phyloP scores from a whole-genome alignment of 768 basidiomycete species.

The Lentinula sp. region DNA sequence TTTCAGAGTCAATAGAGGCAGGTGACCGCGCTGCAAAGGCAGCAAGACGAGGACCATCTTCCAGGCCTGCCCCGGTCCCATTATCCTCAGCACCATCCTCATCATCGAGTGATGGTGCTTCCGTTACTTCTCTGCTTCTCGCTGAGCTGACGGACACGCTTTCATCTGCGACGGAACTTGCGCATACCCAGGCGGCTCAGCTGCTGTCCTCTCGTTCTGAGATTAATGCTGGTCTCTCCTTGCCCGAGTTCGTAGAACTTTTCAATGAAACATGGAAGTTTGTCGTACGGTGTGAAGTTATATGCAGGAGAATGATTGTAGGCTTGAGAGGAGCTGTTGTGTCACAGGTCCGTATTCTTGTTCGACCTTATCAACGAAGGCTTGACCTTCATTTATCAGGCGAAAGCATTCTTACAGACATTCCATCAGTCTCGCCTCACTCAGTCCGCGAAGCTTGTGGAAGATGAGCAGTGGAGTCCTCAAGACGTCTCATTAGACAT shows the following conservation, averaged over 20 bases:
- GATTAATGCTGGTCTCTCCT: constrained; percentile 65
- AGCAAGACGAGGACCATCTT: background rate
- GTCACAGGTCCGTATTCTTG: constrained; percentile 51
- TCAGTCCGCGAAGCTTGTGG: constrained; percentile 81
- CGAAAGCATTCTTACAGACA: constrained; percentile 77
- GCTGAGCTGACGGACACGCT: constrained; percentile 75
- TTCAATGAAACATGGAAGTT: constrained; percentile 89
- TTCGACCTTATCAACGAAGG: background rate
- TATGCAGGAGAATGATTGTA: constrained; percentile 89
- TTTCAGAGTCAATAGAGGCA: constrained; percentile 44
- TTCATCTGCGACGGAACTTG: constrained; percentile 75
- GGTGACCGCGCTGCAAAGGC: constrained; percentile 5
- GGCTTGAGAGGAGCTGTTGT: constrained; percentile 83
- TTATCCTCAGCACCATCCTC: background rate
- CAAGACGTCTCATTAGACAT: constrained; percentile 60
- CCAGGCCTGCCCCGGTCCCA: background rate
- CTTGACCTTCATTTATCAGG: constrained; percentile 33
- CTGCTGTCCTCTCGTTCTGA: constrained; percentile 74
- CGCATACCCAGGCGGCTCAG: constrained; percentile 77
- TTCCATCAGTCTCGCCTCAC: constrained; percentile 83
- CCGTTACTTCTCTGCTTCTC: constrained; percentile 28
- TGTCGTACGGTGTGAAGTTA: constrained; percentile 79
- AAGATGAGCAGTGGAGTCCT: constrained; percentile 93
- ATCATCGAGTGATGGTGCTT: background rate
- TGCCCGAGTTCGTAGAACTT: constrained; percentile 71